Evolutionary conservation across 2,329 filamentous ascomycete species (phyloP), one percentile per base, ranked within the genome.

Genomic region (Paecilomyces niveus): DNA sequence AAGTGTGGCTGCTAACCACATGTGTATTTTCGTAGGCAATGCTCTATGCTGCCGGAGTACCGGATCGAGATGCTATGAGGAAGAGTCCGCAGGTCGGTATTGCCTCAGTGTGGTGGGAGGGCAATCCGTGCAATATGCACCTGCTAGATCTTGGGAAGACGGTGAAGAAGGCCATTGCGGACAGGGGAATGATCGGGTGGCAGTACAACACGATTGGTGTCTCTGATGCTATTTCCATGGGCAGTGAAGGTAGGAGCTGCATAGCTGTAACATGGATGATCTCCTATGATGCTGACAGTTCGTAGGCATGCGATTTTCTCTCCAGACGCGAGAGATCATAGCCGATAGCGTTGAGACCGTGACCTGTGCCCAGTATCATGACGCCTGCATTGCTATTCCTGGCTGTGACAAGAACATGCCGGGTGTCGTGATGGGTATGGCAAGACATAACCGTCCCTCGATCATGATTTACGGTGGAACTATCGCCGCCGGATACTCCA

Each of bases 371-470:
- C 92, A 97, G 72, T 89, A 89, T 66, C 91, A 97, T 74, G 93
- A 97, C 72, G 93, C 92, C 59, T 95, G 92, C 73, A 92, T 97
- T 72, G 87, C 90, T 31, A 93, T 97, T 65, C 92, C 93, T 0
- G 92, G 92, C 10, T 97, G 92, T 73, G 92, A 97, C 78, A 97
- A 97, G 83, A 97, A 97, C 74, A 97, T 97, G 93, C 92, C 92
- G 0, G 92, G 92, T 63, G 88, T 90, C 15, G 81, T 94, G 62
- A 96, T 96, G 87, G 92, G 89, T 0, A 92, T 94, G 69, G 90
- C 90, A 13, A 85, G 93, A 58, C 90, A 95, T 76, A 97, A 97
- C 75, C 84, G 93, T 9, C 93, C 93, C 3, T 94, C 91, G 54
- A 80, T 97, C 70, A 96, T 97, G 92, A 88, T 97, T 60, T 97